These are phyloP conservation scores for Thamnidium elegans DNA, from an alignment of 192 early-diverging fungal species.

Conservation along the genomic window DNA sequence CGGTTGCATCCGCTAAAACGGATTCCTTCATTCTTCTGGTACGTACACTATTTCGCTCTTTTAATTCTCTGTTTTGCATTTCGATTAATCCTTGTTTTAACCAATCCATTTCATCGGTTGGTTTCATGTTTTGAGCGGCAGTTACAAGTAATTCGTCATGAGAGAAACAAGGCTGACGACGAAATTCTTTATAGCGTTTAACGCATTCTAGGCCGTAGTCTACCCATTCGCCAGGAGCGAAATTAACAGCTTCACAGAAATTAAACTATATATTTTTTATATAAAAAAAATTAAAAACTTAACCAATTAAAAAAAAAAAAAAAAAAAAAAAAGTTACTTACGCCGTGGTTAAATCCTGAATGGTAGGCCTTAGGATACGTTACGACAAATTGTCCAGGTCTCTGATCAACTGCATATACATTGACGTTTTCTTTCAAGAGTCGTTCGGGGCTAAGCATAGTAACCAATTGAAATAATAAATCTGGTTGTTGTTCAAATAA, in stretches of 20 bases:
- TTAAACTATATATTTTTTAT: conserved; percentile 62
- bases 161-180: conserved; percentile 85
- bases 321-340: conserved; percentile 31
- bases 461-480: conserved; percentile 90
- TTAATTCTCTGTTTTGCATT: conserved; percentile 55
- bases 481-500: conserved; percentile 90
- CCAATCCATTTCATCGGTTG: conserved; percentile 31
- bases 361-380: conserved; percentile 96
- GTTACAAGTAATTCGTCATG: conserved; percentile 90
- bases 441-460: conserved; percentile 80
- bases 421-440: conserved; percentile 72
- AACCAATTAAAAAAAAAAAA: conserved; percentile 20
- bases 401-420: conserved; percentile 79
- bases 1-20: conserved; percentile 30
- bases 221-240: conserved; percentile 92
- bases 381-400: conserved; percentile 90
- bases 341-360: conserved; percentile 95
- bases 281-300: background rate
- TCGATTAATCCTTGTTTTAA: conserved; percentile 45
- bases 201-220: conserved; percentile 78
- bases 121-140: conserved; percentile 44
- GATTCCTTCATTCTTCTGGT: conserved; percentile 26
- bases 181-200: conserved; percentile 74
- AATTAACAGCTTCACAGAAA: conserved; percentile 96
- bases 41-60: conserved; percentile 36